Base-by-base conservation (phyloP, 352 stramenopile species). In the Detonula confervacea region DNA sequence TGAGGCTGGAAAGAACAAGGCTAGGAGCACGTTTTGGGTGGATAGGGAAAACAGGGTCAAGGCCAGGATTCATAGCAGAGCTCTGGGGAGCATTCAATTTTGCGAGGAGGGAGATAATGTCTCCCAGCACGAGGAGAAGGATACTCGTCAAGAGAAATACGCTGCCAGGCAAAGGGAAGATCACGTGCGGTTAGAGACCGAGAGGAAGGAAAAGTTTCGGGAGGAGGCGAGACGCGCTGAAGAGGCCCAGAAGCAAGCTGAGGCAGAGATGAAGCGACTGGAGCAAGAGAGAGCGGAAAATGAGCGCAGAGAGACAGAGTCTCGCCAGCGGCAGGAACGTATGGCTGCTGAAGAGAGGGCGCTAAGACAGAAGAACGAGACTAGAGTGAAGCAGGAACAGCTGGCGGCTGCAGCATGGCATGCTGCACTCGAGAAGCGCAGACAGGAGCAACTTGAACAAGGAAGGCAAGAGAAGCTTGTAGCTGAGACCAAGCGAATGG, bases 51-150 rank as follows among this genome's bases (percentile, higher is more conserved):
- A 37, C 8, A 8, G 8, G 30, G 8, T 37, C 30, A 37, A 37
- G 30, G 30, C 30, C 30, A 37, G 30, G 8, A 8, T 9, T 37
- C 8, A 8, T 3, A 8, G 30, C 30, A 37, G 30, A 37, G 30
- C 30, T 37, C 30, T 37, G 30, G 60, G 60, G 5, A 56, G 60
- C 39, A 42, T 69, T 44, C 39, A 18, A 57, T 69, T 69, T 69
- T 69, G 60, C 25, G 60, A 39, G 7, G 60, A 22, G 18, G 22
- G 33, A 49, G 29, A 27, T 7, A 29, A 35, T 16, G 29, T 49
- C 30, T 46, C 39, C 35, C n/a, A n/a, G n/a, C 8, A 49, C 24
- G 6, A 64, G n/a, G 56, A 49, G 30, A 30, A 64, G 30, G 35
- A 64, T 20, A 64, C 55, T 25, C 11, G 55, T 33, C 37, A 56